A percentile compares a stretch with the other conserved stretches of the same genome.
Evolutionary conservation across 2,329 filamentous ascomycete species (phyloP).

Genomic region (Phyllosticta capitalensis): DNA sequence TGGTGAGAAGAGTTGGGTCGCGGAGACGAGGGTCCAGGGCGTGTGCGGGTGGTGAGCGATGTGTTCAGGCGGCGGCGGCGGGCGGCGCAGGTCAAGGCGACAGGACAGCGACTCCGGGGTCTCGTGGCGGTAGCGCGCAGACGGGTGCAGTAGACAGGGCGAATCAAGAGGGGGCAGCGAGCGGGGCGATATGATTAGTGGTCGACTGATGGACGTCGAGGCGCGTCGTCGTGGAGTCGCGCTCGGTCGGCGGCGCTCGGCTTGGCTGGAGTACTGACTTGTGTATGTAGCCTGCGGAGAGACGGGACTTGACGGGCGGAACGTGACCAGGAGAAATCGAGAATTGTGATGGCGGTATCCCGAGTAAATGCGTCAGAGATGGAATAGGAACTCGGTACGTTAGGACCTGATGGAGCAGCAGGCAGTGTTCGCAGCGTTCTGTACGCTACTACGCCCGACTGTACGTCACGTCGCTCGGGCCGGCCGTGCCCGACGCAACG

Average conservation of each 20-base stretch:
- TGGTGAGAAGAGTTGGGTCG: slow-evolving; percentile 13
- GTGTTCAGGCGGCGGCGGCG: not conserved
- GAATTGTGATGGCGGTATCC: too few relatives aligned
- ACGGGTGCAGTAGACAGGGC: not conserved
- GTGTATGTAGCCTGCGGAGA: too few relatives aligned
- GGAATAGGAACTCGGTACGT: too few relatives aligned
- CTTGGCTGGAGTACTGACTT: not conserved
- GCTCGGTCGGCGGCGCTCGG: not conserved
- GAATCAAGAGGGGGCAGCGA: not conserved
- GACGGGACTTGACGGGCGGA: too few relatives aligned
- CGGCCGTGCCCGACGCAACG: not conserved
- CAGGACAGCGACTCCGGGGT: not conserved
- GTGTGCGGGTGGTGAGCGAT: slow-evolving; percentile 1
- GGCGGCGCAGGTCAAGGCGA: not conserved
- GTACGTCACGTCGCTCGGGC: too few relatives aligned
- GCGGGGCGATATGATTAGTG: too few relatives aligned
- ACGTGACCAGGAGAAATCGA: too few relatives aligned
- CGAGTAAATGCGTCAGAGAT: too few relatives aligned
- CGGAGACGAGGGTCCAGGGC: slow-evolving; percentile 9
- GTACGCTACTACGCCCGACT: too few relatives aligned
- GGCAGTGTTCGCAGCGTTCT: too few relatives aligned
- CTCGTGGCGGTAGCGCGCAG: not conserved
- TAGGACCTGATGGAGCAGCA: too few relatives aligned
- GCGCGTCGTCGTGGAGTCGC: not conserved
- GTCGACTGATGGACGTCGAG: not conserved